phyloP scores from a whole-genome alignment of 495 filamentous ascomycete genomes.

The Aspergillus ellipticus region DNA sequence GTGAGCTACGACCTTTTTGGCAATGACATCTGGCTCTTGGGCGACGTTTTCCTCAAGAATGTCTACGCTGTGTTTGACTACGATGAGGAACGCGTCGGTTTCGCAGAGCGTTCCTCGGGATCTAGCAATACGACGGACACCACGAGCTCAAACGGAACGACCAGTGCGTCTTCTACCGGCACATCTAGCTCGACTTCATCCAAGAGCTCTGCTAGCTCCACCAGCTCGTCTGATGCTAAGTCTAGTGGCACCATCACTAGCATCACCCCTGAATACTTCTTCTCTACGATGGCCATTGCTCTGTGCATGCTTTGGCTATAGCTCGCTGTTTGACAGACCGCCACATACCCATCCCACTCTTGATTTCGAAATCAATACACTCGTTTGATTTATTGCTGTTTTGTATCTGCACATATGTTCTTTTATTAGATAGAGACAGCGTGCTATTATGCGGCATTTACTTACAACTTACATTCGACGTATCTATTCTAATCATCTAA shows the following conservation, averaged over 20 bases:
- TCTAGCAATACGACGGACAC: conserved; percentile 9
- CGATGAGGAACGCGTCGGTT: conserved; percentile 43
- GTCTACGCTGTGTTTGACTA: conserved; percentile 85
- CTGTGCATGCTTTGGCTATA: conserved; percentile 4
- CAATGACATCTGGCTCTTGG: conserved; percentile 64
- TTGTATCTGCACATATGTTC: not conserved
- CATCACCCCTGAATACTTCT: not conserved
- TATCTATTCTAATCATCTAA: not conserved
- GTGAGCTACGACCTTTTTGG: conserved; percentile 45
- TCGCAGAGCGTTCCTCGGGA: conserved; percentile 26
- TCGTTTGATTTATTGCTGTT: not conserved
- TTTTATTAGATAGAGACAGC: not conserved
- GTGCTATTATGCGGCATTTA: not conserved
- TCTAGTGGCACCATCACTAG: not conserved
- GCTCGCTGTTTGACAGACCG: not conserved
- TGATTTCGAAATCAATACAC: not conserved
- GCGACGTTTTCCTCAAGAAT: conserved; percentile 84
- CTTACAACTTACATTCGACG: not conserved
- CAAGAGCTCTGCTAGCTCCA: not conserved
- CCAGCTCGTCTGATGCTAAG: not conserved
- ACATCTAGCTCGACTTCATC: conserved; percentile 6
- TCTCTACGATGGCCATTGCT: not conserved
- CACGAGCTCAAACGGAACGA: conserved; percentile 6
- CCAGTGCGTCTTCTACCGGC: conserved; percentile 4
- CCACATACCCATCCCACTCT: not conserved